Evolutionary conservation across 108 stramenopile genomes (phyloP), one percentile per base, ranked within the genome.

Genomic region (Skeletonema marinoi): DNA sequence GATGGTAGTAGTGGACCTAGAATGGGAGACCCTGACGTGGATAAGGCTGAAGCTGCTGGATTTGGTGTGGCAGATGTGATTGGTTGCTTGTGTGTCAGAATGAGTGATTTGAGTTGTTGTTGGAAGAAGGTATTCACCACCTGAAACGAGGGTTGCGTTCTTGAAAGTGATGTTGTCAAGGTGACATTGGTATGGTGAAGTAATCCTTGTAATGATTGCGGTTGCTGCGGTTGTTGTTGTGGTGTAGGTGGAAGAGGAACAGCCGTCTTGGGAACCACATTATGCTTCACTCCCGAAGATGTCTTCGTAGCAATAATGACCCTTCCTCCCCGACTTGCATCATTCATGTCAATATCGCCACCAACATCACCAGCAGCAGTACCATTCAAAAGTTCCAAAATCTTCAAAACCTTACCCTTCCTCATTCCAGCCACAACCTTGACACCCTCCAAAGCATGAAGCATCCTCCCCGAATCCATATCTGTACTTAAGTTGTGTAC

Each of bases 381-480:
- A 10, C 21, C 71, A 32, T 54, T 29, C 25, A 68, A 51, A 21
- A 66, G 17, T 60, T 71, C 85, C 13, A 83, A 63, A 10, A 72
- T 85, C 31, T 51, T 44, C 30, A 94, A 70, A 29, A 56, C 25
- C 35, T 71, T 60, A 1, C 64, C 70, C 16, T 70, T 25, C 66
- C 85, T 76, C 51, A 85, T 78, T 16, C 72, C 73, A 41, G 63
- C 6, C 10, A 93, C 66, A 9, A 77, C 70, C 19, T 60, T 36
- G 8, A 94, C 78, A 11, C 87, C 85, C 19, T 42, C 32, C 36
- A 78, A 71, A 11, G 91, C 92, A 72, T 96, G 94, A 9, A 59
- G 72, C 17, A 95, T 77, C 30, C 97, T 77, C 17, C 94, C 93
- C 16, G 68, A 62, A 83, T 97, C 97, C 87, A 96, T 90, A 64